These are phyloP conservation scores for Zoysia japonica DNA, from an alignment of 176 grass and related monocot genomes.

Conservation along the genomic window DNA sequence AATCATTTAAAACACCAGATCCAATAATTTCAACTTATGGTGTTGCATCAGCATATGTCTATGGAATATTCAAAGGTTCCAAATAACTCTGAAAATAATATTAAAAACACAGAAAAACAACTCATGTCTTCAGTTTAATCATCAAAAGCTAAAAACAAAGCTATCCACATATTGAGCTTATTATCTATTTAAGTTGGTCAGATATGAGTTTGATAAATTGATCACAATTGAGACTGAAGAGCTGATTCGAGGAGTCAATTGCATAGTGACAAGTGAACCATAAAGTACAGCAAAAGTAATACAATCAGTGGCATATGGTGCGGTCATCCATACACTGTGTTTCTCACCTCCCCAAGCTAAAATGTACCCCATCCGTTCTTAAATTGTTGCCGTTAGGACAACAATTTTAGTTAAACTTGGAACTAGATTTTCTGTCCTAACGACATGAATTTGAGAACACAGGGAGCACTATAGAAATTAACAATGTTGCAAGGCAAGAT, in stretches of 20 bases:
- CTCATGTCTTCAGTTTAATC: not conserved
- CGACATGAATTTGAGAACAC: too few relatives aligned
- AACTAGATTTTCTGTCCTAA: too few relatives aligned
- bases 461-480: not conserved
- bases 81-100: not conserved
- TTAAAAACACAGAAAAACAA: not conserved
- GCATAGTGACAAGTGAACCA: not conserved
- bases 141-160: not conserved
- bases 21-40: too few relatives aligned
- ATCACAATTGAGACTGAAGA: not conserved
- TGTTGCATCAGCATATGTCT: not conserved
- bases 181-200: conserved; percentile 1
- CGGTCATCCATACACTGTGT: conserved; percentile 5
- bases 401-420: too few relatives aligned
- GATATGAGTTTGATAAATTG: conserved; percentile 9
- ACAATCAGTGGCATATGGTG: not conserved
- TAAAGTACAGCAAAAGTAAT: not conserved
- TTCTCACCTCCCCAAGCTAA: not conserved
- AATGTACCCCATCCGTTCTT: too few relatives aligned
- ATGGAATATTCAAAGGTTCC: not conserved
- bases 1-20: too few relatives aligned
- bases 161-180: not conserved
- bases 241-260: not conserved
- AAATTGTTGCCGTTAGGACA: too few relatives aligned
- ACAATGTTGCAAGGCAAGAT: not conserved